Evolutionary conservation across 2,329 filamentous ascomycete genomes (phyloP).

Genomic region (Hirsutella rhossiliensis): DNA sequence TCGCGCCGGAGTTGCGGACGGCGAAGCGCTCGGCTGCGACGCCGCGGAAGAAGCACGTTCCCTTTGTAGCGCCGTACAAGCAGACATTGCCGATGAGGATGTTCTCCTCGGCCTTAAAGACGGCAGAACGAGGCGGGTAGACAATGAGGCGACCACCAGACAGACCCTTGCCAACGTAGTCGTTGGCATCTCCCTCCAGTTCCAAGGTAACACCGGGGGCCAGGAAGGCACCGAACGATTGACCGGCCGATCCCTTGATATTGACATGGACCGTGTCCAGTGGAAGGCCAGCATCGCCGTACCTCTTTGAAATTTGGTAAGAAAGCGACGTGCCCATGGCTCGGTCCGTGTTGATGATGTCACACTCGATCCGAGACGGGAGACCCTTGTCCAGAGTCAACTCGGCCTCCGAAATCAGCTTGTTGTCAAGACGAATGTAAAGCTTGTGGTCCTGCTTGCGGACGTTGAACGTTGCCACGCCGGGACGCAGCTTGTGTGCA

Average conservation of each 20-base stretch:
- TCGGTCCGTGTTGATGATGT: conserved; percentile 93
- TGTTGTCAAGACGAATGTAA: conserved; percentile 89
- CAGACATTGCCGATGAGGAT: conserved; percentile 89
- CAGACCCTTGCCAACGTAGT: conserved; percentile 92
- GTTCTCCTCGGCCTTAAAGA: conserved; percentile 95
- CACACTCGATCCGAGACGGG: conserved; percentile 86
- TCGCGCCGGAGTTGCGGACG: conserved; percentile 91
- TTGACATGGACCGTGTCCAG: conserved; percentile 93
- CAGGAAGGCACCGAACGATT: conserved; percentile 91
- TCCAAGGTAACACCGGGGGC: conserved; percentile 90
- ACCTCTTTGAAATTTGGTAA: conserved; percentile 89
- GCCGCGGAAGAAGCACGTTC: conserved; percentile 93
- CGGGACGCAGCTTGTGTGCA: conserved; percentile 88
- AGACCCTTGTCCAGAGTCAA: conserved; percentile 89
- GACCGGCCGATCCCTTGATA: conserved; percentile 90
- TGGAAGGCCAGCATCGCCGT: conserved; percentile 78
- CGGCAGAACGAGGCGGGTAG: conserved; percentile 79
- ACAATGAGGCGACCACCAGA: conserved; percentile 88
- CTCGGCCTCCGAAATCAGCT: conserved; percentile 91
- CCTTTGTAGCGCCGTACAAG: conserved; percentile 83
- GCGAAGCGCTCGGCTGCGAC: conserved; percentile 93
- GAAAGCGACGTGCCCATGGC: conserved; percentile 87
- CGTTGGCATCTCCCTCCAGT: conserved; percentile 90
- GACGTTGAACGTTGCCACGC: conserved; percentile 93
- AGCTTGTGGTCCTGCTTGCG: conserved; percentile 95